Percentiles rank a stretch among this genome's conserved stretches.
phyloP scores from a whole-genome alignment of 352 stramenopile species.

The Phytophthora niederhauseri region DNA sequence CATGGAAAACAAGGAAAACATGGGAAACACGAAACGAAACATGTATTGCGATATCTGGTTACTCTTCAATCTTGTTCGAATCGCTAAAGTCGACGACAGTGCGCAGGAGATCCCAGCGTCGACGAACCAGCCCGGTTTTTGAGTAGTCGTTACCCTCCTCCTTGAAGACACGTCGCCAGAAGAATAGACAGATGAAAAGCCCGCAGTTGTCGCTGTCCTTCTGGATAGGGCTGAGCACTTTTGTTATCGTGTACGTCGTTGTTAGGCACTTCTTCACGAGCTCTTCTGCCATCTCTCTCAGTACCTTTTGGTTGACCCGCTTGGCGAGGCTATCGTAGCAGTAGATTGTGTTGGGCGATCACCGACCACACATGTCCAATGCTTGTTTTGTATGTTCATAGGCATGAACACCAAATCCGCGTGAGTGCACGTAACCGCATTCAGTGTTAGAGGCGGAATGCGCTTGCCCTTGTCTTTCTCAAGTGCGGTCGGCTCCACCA shows the following conservation, averaged over 20 bases:
- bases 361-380: slow-evolving; percentile 3
- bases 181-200: not conserved
- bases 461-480: not conserved
- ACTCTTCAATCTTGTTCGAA: too few relatives aligned
- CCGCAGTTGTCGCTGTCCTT: not conserved
- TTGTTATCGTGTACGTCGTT: not conserved
- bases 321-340: slow-evolving; percentile 16
- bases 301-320: slow-evolving; percentile 6
- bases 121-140: not conserved
- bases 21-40: too few relatives aligned
- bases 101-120: not conserved
- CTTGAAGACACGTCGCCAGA: not conserved
- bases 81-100: not conserved
- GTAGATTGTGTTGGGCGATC: slow-evolving; percentile 1
- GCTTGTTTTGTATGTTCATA: not conserved
- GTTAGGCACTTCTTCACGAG: not conserved
- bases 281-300: not conserved
- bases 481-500: not conserved
- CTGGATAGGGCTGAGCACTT: not conserved
- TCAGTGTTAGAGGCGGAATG: not conserved
- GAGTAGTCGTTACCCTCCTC: not conserved
- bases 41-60: too few relatives aligned
- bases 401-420: slow-evolving; percentile 6
- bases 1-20: too few relatives aligned
- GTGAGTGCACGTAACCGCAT: not conserved